Evolutionary conservation across 495 filamentous ascomycete genomes (phyloP), one percentile per base, ranked within the genome.

Genomic region (Trichoderma gamsii): DNA sequence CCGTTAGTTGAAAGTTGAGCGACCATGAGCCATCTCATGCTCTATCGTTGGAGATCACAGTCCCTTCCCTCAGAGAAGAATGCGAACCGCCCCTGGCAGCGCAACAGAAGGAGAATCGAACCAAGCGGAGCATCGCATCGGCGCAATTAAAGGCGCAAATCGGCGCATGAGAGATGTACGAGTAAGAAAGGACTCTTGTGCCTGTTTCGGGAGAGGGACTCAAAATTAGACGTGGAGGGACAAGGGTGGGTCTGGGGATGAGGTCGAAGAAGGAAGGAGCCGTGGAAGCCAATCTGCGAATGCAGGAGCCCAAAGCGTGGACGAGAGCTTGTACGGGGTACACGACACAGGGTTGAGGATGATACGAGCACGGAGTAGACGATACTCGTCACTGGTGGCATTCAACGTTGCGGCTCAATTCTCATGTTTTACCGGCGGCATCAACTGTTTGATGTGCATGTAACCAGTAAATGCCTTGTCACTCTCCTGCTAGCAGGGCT

Each of bases 261-360:
- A 13, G 25, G 27, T 61, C 56, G n/a, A 61, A 61, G 15, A 61
- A 61, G 56, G 56, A 61, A 61, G 56, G 56, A 61, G 56, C 56
- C 56, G 16, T 61, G 27, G 56, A 61, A 61, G 56, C 56, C 27
- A 15, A 12, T 61, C 27, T 61, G 56, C 27, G 12, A 61, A 23
- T 61, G 29, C 29, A 23, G 27, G 23, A 12, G 29, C 35, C 35
- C 56, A 7, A 18, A 5, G 29, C 27, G 56, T 13, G 16, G 56
- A 2, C 51, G 56, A 32, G 11, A 15, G 11, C 23, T 23, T 7
- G 56, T 32, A 61, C 13, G 56, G 25, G 16, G 56, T 61, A 61
- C 56, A 4, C 9, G 56, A 21, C 12, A 15, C 16, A 2, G 35
- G 35, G 35, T 38, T 38, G 2, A 6, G 7, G 4, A 38, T 38